Evolutionary conservation across 345 rosid species (phyloP).

Genomic region (Camelina laxa): DNA sequence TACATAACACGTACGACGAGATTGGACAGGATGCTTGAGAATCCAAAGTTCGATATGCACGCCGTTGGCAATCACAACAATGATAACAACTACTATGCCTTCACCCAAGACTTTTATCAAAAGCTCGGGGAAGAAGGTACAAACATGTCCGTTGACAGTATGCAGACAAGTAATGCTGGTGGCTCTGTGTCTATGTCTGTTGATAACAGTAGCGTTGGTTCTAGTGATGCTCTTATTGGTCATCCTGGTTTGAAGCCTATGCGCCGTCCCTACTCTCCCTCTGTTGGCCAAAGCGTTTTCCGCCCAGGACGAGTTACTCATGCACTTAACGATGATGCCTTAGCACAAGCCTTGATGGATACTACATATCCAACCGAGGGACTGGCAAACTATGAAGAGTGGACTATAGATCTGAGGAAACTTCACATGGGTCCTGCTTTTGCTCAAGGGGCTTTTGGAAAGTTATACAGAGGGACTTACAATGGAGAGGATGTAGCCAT

Average conservation of each 20-base stretch:
- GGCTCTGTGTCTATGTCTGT: slow-evolving; percentile 72
- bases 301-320: slow-evolving; percentile 58
- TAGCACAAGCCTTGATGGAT: slow-evolving; percentile 66
- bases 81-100: slow-evolving; percentile 53
- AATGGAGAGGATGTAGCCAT: slow-evolving; percentile 58
- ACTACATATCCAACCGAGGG: slow-evolving; percentile 52
- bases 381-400: slow-evolving; percentile 56
- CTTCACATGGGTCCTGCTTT: slow-evolving; percentile 64
- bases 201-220: slow-evolving; percentile 68
- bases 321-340: slow-evolving; percentile 61
- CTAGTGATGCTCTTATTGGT: slow-evolving; percentile 61
- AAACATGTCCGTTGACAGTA: slow-evolving; percentile 61
- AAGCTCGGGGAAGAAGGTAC: slow-evolving; percentile 63
- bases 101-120: slow-evolving; percentile 61
- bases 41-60: slow-evolving; percentile 49
- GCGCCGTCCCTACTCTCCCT: slow-evolving; percentile 46
- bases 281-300: slow-evolving; percentile 56
- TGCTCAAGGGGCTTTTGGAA: slow-evolving; percentile 73
- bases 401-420: slow-evolving; percentile 65
- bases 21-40: slow-evolving; percentile 45
- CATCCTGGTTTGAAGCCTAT: slow-evolving; percentile 61
- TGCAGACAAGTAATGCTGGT: slow-evolving; percentile 64
- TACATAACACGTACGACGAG: slow-evolving; percentile 16
- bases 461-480: slow-evolving; percentile 54
- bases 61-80: slow-evolving; percentile 51